phyloP scores from a whole-genome alignment of 257 asterid genomes.

The Solanum paucissectum region DNA sequence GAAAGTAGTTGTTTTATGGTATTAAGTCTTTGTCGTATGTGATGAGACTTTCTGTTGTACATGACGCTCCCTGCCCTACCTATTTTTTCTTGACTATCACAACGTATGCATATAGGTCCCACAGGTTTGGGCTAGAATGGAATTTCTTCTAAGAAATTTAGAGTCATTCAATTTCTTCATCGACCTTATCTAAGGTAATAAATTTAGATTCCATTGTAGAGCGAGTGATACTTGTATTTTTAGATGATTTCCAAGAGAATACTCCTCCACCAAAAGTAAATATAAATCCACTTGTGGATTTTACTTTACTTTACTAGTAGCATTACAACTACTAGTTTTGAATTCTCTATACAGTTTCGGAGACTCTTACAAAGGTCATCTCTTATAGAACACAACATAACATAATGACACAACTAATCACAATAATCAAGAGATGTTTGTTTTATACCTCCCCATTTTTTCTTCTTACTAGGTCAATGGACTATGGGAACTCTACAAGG shows the following conservation, averaged over 20 bases:
- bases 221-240: background rate
- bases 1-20: background rate
- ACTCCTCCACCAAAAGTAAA: background rate
- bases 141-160: background rate
- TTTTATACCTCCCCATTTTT: no score
- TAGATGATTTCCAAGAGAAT: background rate
- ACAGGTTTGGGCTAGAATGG: no score
- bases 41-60: background rate
- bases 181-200: background rate
- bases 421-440: no score
- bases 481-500: no score
- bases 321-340: no score
- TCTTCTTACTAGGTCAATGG: no score
- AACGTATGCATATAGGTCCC: background rate
- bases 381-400: no score
- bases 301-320: no score
- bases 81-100: background rate
- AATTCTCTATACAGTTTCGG: no score
- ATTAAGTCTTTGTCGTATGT: no score
- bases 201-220: background rate
- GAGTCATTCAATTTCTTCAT: background rate
- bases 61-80: background rate
- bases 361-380: no score
- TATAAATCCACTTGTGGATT: background rate
- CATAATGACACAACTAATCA: no score